Evolutionary conservation across 225 moss, liverwort and hornwort genomes (phyloP), one percentile per base, ranked within the genome.

Genomic region (Polytrichum formosum): DNA sequence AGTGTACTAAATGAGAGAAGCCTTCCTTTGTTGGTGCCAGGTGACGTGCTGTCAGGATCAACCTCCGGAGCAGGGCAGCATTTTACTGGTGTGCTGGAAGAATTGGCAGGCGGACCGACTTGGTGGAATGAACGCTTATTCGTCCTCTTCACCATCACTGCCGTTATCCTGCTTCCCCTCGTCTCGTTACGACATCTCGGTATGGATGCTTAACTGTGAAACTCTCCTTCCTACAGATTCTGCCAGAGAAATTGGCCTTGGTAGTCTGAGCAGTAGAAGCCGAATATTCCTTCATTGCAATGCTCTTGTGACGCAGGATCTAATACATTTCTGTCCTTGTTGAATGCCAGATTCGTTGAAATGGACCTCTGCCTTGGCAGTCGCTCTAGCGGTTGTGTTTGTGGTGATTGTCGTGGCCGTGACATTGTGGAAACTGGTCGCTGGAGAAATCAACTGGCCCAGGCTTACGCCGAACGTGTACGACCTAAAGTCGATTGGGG

Each of bases 71-170:
- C 46, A 22, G 90, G 84, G 28, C 63, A 75, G 37, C 83, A 80
- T 19, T 86, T 90, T 65, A 83, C 89, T 0, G 94, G 97, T 70
- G 74, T 97, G 2, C 81, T 97, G 0, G 87, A 83, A 71, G 87
- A 97, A 69, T 92, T 77, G 97, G 88, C 85, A 7, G 97, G 94
- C 21, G 91, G 94, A 17, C 71, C 84, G 19, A 81, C 86, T 18
- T 97, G 97, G 97, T 97, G 97, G 97, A 97, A 92, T 56, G 79
- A 87, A 67, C 87, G 97, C 53, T 68, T 81, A 13, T 72, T 94
- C 33, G 83, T 91, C 74, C 84, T 97, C 19, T 86, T 92, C 68
- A 76, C 81, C 19, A 88, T 82, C 28, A 91, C 85, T 1, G 56
- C 77, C 19, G 72, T 83, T 2, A 74, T 97, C 25, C 71, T 97